Evolutionary conservation across 2,329 filamentous ascomycete genomes (phyloP), one percentile per base, ranked within the genome.

Genomic region (Phoma sp.): DNA sequence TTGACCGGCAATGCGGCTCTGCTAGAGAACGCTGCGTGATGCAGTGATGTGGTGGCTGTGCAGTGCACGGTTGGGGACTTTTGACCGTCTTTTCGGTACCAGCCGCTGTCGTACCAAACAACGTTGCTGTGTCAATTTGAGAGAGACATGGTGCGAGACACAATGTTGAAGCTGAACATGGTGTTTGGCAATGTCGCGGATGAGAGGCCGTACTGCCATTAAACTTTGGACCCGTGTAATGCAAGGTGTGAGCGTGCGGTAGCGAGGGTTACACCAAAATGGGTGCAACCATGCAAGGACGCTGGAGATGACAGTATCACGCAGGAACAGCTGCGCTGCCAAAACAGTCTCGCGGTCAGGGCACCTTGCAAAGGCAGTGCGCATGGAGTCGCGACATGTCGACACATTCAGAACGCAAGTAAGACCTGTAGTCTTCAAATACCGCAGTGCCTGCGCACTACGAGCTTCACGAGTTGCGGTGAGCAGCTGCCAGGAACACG

Each of bases 1-100:
- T 39, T 55, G 52, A 55, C 52, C 52, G 52, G 52, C 46, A 49
- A 46, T 49, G 52, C 46, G 52, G 52, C 46, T 55, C 52, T 49
- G 43, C 46, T 33, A 36, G 40, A 18, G 18, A 18, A 18, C 18
- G 18, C 18, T 18, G 18, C 18, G 18, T 49, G 52, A 45, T 48
- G 35, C 40, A 29, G 40, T 50, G 46, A 47, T 50, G 46, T 55
- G 52, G 52, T 55, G 52, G 52, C 52, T 55, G 52, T 55, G 52
- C 52, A 33, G 36, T 33, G 52, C 41, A 47, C 23, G 27, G 39
- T 40, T 44, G 51, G 51, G 51, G 50, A 29, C n/a, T 7, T 11
- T 40, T 49, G 37, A 54, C 46, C 52, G 52, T 39, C 52, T 55
- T 45, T 48, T 35, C 52, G 37, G 36, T n/a, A 27, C 29, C 30